phyloP scores from a whole-genome alignment of 2,329 filamentous ascomycete species.

The Paecilomyces formosus region DNA sequence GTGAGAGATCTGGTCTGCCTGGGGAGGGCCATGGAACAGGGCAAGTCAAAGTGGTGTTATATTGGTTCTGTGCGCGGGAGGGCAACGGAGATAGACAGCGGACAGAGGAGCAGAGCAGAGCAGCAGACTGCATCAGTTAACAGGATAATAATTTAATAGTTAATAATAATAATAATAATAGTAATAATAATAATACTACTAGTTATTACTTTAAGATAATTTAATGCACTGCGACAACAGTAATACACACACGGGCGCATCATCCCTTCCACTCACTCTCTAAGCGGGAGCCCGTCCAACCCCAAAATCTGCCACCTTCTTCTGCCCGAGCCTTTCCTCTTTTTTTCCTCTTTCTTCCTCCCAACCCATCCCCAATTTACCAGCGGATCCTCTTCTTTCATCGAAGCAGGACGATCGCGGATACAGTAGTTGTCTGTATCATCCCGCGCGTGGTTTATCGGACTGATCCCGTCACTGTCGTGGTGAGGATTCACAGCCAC shows the following conservation, averaged over 20 bases:
- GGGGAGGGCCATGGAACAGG: background rate
- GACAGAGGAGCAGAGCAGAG: too few species aligned
- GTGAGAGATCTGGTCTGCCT: background rate
- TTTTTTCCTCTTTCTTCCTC: background rate
- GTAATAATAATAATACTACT: too few species aligned
- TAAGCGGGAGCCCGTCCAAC: background rate
- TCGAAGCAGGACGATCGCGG: constrained; percentile 15
- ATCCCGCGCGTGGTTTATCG: constrained; percentile 6
- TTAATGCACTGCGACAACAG: too few species aligned
- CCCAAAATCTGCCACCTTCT: background rate
- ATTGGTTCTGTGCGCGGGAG: background rate
- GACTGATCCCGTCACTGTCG: background rate
- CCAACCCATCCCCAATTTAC: background rate
- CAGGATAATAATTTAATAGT: too few species aligned
- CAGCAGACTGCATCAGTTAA: too few species aligned
- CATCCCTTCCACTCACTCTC: background rate
- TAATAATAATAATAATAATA: too few species aligned
- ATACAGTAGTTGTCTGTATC: constrained; percentile 9
- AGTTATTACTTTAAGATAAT: background rate
- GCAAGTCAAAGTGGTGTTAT: background rate
- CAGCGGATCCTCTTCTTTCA: constrained; percentile 12
- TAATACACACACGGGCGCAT: background rate
- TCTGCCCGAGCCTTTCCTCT: background rate
- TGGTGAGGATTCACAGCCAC: constrained; percentile 7
- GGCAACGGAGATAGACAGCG: too few species aligned